phyloP scores from a whole-genome alignment of 129 eudicot species.

The Flaveria linearis region DNA sequence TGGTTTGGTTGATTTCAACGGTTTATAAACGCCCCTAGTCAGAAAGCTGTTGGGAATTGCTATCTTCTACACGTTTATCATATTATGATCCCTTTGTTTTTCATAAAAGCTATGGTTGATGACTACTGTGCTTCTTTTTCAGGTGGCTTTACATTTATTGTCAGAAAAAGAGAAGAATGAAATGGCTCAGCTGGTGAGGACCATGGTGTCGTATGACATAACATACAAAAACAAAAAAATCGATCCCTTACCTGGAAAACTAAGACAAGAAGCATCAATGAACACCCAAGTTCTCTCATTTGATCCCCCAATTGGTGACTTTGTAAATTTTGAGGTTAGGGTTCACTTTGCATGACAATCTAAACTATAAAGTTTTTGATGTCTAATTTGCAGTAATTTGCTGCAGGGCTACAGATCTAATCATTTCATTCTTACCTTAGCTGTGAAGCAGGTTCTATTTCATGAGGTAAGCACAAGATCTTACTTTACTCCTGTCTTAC shows the following conservation, averaged over 20 bases:
- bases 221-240: conserved; percentile 68
- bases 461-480: conserved; percentile 65
- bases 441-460: conserved; percentile 78
- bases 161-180: conserved; percentile 72
- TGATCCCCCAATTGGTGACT: conserved; percentile 77
- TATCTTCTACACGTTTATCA: conserved; percentile 20
- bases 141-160: conserved; percentile 85
- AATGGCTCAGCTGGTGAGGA: conserved; percentile 60
- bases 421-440: conserved; percentile 62
- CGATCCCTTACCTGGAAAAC: conserved; percentile 46
- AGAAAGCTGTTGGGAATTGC: conserved; percentile 2
- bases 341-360: conserved; percentile 12
- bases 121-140: conserved; percentile 24
- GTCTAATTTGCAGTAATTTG: conserved; percentile 14
- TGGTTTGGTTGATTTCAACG: background rate
- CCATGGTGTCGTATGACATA: conserved; percentile 81
- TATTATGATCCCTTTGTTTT: background rate
- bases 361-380: background rate
- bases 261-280: conserved; percentile 41
- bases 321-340: conserved; percentile 69
- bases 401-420: conserved; percentile 63
- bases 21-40: background rate
- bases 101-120: conserved; percentile 22
- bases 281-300: conserved; percentile 66
- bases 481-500: conserved; percentile 6